These are phyloP conservation scores for Sugiyamaella grinbergsii DNA, from an alignment of 1,139 yeast genomes.

Conservation along the genomic window DNA sequence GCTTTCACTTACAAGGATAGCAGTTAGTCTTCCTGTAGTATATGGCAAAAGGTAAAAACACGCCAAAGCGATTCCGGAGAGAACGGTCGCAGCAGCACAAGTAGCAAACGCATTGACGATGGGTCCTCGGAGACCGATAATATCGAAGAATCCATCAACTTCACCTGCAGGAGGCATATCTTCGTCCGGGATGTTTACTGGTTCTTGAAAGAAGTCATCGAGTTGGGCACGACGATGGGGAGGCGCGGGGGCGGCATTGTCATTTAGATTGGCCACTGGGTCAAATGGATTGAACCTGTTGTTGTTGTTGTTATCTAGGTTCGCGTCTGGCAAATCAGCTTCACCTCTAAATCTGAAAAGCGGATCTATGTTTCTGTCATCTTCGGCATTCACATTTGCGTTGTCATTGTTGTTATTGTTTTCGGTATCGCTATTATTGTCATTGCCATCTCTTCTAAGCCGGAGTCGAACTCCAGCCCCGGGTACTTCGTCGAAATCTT, in stretches of 20 bases:
- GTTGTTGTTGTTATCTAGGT: neutral
- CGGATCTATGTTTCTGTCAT: neutral
- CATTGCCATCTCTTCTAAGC: neutral
- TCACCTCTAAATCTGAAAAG: neutral
- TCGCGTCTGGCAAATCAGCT: too few relatives aligned
- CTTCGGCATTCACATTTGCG: neutral
- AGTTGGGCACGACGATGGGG: slow-evolving; percentile 2
- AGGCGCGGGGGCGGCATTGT: neutral
- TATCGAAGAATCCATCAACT: slow-evolving; percentile 38
- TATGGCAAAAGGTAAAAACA: slow-evolving; percentile 36
- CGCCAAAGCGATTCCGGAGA: slow-evolving; percentile 25
- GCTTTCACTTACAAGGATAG: slow-evolving; percentile 18
- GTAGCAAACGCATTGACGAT: slow-evolving; percentile 30
- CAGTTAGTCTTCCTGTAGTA: slow-evolving; percentile 32
- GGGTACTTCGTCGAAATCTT: neutral
- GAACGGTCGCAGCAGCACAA: slow-evolving; percentile 29
- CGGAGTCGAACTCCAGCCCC: neutral
- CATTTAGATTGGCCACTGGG: neutral
- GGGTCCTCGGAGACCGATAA: slow-evolving; percentile 42
- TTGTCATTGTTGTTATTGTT: too few relatives aligned
- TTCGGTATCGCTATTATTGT: neutral
- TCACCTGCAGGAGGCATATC: slow-evolving; percentile 33
- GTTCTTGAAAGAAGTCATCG: slow-evolving; percentile 11
- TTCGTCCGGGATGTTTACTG: slow-evolving; percentile 23
- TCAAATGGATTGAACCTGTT: neutral